These are phyloP conservation scores for Venturiaceae sp. DNA, from an alignment of 2,329 filamentous ascomycete genomes.

Conservation along the genomic window DNA sequence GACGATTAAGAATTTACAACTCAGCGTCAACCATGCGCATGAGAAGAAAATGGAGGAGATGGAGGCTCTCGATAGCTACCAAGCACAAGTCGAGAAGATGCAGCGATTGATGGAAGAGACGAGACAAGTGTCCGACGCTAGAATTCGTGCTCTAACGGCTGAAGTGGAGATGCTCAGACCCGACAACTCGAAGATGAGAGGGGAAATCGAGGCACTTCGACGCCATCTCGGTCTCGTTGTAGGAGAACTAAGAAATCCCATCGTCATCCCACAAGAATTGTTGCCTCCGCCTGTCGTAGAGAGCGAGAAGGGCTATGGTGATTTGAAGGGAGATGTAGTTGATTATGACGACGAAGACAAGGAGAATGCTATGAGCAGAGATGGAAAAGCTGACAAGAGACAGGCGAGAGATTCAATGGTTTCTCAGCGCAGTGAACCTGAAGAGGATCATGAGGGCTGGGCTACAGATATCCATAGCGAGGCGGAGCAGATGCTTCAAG, in stretches of 20 bases:
- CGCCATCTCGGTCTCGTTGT: slow-evolving; percentile 83
- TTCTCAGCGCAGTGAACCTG: slow-evolving; percentile 18
- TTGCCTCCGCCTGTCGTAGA: slow-evolving; percentile 18
- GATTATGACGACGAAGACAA: slow-evolving; percentile 15
- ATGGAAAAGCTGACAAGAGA: not conserved
- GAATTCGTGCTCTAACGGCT: slow-evolving; percentile 69
- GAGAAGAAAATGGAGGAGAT: slow-evolving; percentile 42
- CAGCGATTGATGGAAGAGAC: slow-evolving; percentile 95
- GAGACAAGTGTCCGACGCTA: slow-evolving; percentile 80
- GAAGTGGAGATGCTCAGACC: slow-evolving; percentile 40
- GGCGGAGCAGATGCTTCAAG: slow-evolving; percentile 74
- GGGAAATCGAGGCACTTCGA: slow-evolving; percentile 76
- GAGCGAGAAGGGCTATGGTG: slow-evolving; percentile 17
- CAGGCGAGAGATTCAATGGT: slow-evolving; percentile 13
- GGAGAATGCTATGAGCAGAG: slow-evolving; percentile 10
- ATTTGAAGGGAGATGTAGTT: too few species aligned
- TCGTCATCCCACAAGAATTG: slow-evolving; percentile 45
- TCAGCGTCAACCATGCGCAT: slow-evolving; percentile 49
- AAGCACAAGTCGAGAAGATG: slow-evolving; percentile 80
- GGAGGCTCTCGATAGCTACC: slow-evolving; percentile 86
- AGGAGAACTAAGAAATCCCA: slow-evolving; percentile 81
- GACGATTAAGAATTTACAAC: slow-evolving; percentile 78
- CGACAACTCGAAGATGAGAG: slow-evolving; percentile 46
- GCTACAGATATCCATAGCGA: slow-evolving; percentile 65
- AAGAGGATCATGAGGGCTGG: slow-evolving; percentile 28